Base-by-base conservation (phyloP, 495 filamentous ascomycete species). In the Talaromyces proteolyticus region DNA sequence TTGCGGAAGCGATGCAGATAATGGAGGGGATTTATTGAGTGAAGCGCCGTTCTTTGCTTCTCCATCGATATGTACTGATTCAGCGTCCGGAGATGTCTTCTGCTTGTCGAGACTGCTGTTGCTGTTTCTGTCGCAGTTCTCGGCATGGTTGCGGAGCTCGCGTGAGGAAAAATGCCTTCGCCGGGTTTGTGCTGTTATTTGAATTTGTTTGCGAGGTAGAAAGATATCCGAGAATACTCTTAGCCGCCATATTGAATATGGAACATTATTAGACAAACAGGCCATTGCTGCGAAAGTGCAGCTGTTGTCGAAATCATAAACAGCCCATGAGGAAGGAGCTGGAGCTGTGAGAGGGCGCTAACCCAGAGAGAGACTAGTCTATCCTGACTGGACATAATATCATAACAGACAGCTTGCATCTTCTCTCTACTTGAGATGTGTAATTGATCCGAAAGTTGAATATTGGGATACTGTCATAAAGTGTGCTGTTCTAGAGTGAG, bases 1-100 rank as follows among this genome's bases (percentile, higher is more conserved):
- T 66, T 68, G 68, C 23, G 70, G 68, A 55, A 69, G 68, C 20
- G 54, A 67, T 45, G 65, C 52, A 22, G 63, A 78, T 43, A 62
- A 68, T 7, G 53, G 57, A n/a, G n/a, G 22, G 4, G n/a, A n/a
- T 42, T 37, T 22, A 11, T 36, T 19, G 7, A 20, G 10, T 8
- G 26, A 47, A 19, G 44, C 2, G 16, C 10, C 5, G 14, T 38
- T 19, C 34, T 47, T 12, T n/a, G n/a, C n/a, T n/a, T n/a, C n/a
- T n/a, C n/a, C n/a, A n/a, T n/a, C n/a, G n/a, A n/a, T n/a, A n/a
- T n/a, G n/a, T n/a, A n/a, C n/a, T n/a, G n/a, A n/a, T n/a, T n/a
- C n/a, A n/a, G n/a, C n/a, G n/a, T n/a, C n/a, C n/a, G n/a, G n/a
- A n/a, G n/a, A n/a, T n/a, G n/a, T n/a, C n/a, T n/a, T n/a, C n/a